These are phyloP conservation scores for Apiospora pterosperma DNA, from an alignment of 2,329 filamentous ascomycete genomes.

Conservation along the genomic window DNA sequence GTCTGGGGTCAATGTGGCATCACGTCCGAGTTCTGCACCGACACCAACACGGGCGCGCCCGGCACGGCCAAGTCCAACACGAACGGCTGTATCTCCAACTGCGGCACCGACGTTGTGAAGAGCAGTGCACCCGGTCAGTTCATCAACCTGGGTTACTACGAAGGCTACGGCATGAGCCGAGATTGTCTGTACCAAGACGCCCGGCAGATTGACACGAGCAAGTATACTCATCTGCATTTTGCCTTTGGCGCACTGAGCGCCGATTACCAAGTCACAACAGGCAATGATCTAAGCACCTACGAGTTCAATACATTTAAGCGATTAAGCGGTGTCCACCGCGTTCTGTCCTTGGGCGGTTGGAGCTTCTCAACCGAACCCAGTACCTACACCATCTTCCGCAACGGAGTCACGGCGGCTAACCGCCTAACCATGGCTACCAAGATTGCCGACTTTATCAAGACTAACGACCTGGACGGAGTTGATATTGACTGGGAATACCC, in stretches of 20 bases:
- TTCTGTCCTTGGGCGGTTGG: constrained; percentile 40
- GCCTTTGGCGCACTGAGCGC: constrained; percentile 29
- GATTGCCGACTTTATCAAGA: constrained; percentile 11
- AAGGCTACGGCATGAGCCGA: constrained; percentile 29
- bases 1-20: constrained; percentile 33
- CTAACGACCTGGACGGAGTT: constrained; percentile 13
- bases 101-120: constrained; percentile 23
- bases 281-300: constrained; percentile 20
- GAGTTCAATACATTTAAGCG: constrained; percentile 21
- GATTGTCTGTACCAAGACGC: constrained; percentile 26
- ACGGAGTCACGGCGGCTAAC: constrained; percentile 25
- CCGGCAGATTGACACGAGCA: constrained; percentile 12
- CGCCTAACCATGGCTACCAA: constrained; percentile 13
- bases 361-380: constrained; percentile 27
- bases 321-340: constrained; percentile 21
- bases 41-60: constrained; percentile 22
- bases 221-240: constrained; percentile 33
- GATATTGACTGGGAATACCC: constrained; percentile 15
- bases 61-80: constrained; percentile 24
- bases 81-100: constrained; percentile 33
- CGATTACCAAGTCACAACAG: constrained; percentile 12
- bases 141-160: constrained; percentile 27
- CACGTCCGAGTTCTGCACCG: constrained; percentile 30
- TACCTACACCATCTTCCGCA: constrained; percentile 30
- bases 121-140: background rate